Conservation (phyloP, 2,329 filamentous ascomycete genomes). For the Aspergillus proliferans region DNA sequence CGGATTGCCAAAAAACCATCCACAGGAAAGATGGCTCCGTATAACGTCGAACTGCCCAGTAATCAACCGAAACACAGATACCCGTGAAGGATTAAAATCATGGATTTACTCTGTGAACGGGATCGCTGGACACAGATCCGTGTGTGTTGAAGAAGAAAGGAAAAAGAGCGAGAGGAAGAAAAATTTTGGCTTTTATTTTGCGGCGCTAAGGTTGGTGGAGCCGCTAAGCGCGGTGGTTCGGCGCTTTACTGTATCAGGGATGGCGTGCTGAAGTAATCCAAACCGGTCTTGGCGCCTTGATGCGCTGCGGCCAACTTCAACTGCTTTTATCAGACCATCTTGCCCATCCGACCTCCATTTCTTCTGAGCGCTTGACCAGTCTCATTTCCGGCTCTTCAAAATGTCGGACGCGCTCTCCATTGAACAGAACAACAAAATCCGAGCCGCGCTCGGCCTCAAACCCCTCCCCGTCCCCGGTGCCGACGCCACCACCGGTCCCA, state of each 20-base stretch:
- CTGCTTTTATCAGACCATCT: not conserved
- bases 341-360: not conserved
- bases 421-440: constrained; percentile 90
- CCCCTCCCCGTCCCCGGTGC: constrained; percentile 75
- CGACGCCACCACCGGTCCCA: constrained; percentile 42
- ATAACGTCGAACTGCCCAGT: constrained; percentile 77
- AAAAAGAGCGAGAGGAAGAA: constrained; percentile 31
- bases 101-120: constrained; percentile 44
- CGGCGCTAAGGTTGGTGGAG: constrained; percentile 18
- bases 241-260: constrained; percentile 19
- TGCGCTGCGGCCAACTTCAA: not conserved
- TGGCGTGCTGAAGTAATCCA: constrained; percentile 12
- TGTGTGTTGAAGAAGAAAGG: constrained; percentile 37
- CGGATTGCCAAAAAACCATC: constrained; percentile 67
- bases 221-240: constrained; percentile 11
- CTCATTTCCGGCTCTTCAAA: constrained; percentile 12
- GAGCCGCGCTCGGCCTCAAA: constrained; percentile 80
- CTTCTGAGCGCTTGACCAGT: not conserved
- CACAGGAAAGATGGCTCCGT: constrained; percentile 65
- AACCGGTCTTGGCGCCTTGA: not conserved
- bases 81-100: constrained; percentile 18
- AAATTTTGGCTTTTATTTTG: constrained; percentile 30
- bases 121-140: constrained; percentile 84
- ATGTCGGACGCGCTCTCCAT: constrained; percentile 62
- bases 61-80: constrained; percentile 65